Base-by-base conservation (phyloP, 257 asterid species). In the Knoxia roxburghii region DNA sequence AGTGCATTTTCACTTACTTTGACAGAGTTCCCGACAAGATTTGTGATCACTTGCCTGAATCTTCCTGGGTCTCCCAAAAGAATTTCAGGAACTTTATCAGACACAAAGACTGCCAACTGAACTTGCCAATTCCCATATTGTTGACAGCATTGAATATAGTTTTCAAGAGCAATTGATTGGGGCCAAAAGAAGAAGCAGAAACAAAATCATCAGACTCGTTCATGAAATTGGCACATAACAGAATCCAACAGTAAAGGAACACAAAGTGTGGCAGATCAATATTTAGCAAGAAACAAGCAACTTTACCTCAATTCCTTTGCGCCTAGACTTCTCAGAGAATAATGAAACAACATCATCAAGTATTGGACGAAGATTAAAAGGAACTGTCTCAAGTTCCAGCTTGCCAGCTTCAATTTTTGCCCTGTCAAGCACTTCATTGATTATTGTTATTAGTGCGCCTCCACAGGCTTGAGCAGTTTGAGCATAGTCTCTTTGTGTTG, bases 401-500 rank as follows among this genome's bases (percentile, higher is more conserved):
- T 86, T 89, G 53, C 90, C 84, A 26, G 97, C 95, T 82, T 92
- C 98, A 24, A 92, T 89, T 77, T 92, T 92, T 27, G 97, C 97
- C 43, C 91, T 84, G 69, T 92, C 98, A 55, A 92, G 97, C 74
- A 92, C 91, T 83, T 87, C 97, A 65, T 92, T 92, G 71, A 92
- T 92, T 82, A 92, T 82, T 45, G 91, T 82, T 83, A 92, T 88
- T 67, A 89, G 74, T 57, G 97, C 86, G 68, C 79, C 87, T 67
- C 97, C 97, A 73, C 98, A 92, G 57, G 85, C 97, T 81, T 92
- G 89, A 69, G 98, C 98, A 60, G 97, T 92, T 83, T 89, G 91
- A 62, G 95, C 95, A 75, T 77, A 89, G 78, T 92, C 97, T 74
- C 89, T 82, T 73, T 92, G 98, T 3, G 95, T 90, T 23, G 97